Conservation (phyloP, 805 yeast species). For the Metschnikowia continentalis region DNA sequence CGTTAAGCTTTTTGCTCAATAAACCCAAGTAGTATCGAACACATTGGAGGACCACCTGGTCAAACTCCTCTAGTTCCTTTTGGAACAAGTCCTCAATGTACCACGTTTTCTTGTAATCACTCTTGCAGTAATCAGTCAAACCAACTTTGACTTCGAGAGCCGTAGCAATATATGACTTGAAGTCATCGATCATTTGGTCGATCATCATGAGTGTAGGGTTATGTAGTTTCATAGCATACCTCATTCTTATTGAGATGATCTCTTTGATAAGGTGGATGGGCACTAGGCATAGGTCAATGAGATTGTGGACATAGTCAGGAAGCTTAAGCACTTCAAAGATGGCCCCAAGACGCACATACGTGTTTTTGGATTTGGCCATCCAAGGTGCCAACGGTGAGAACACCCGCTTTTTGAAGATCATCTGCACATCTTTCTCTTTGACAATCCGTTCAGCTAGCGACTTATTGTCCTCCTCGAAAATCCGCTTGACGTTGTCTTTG, state of each 20-base stretch:
- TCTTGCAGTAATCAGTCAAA: conserved; percentile 53
- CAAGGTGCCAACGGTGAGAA: conserved; percentile 72
- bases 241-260: conserved; percentile 65
- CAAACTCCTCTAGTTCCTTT: conserved; percentile 47
- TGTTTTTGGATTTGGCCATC: conserved; percentile 74
- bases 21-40: conserved; percentile 67
- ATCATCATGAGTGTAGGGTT: conserved; percentile 94
- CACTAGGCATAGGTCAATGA: conserved; percentile 64
- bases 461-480: conserved; percentile 55
- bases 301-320: conserved; percentile 64
- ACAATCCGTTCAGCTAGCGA: conserved; percentile 79
- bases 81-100: conserved; percentile 61
- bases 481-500: conserved; percentile 20
- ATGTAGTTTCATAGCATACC: conserved; percentile 70
- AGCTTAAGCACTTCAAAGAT: conserved; percentile 64
- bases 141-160: conserved; percentile 74
- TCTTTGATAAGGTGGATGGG: conserved; percentile 80
- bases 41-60: conserved; percentile 66
- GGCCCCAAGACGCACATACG: conserved; percentile 58
- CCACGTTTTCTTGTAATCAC: conserved; percentile 62
- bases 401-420: conserved; percentile 65
- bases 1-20: conserved; percentile 71
- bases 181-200: conserved; percentile 87
- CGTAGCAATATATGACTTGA: conserved; percentile 68
- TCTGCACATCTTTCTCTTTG: conserved; percentile 73